These are phyloP conservation scores for Gillenia trifoliata DNA, from an alignment of 306 rosid species.

Conservation along the genomic window DNA sequence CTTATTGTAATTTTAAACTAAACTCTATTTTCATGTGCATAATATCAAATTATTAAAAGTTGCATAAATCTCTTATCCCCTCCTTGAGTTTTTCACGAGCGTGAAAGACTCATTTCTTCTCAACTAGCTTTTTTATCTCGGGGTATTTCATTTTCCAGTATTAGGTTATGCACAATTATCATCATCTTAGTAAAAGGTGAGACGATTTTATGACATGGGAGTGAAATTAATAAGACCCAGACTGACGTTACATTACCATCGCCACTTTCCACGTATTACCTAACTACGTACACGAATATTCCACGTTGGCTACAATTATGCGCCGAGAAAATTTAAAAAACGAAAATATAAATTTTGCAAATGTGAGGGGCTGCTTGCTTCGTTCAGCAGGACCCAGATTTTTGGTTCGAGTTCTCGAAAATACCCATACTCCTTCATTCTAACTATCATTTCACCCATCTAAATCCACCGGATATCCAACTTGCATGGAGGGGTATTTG, in stretches of 20 bases:
- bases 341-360: background rate
- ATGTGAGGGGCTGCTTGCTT: background rate
- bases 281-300: background rate
- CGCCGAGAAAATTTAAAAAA: background rate
- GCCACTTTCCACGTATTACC: background rate
- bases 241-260: background rate
- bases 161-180: no score
- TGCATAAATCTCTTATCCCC: background rate
- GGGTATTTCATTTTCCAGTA: no score
- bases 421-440: background rate
- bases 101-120: background rate
- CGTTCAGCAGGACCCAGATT: background rate
- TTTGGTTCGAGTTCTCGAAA: background rate
- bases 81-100: background rate
- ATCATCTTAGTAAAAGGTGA: background rate
- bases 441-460: background rate
- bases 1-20: no score
- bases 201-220: background rate
- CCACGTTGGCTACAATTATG: constrained; percentile 1
- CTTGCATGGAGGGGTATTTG: constrained; percentile 1
- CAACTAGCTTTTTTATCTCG: background rate
- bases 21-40: background rate
- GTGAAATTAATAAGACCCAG: no score
- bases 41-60: background rate
- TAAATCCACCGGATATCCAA: background rate